phyloP scores from a whole-genome alignment of 805 yeast genomes.

The Komagataella kurtzmanii region DNA sequence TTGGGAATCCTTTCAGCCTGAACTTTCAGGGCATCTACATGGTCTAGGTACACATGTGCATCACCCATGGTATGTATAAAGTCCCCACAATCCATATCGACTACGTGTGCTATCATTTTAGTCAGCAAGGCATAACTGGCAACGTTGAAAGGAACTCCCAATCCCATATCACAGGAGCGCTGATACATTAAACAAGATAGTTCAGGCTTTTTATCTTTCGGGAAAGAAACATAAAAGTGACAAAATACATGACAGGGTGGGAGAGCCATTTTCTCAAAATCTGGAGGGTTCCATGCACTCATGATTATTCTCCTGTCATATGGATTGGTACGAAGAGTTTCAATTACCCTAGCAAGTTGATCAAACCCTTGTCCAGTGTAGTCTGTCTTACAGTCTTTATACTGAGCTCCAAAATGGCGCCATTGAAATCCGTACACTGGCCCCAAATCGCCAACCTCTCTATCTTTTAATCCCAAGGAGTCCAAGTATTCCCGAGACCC shows the following conservation, averaged over 20 bases:
- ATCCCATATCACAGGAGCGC: conserved; percentile 98
- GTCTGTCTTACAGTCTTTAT: conserved; percentile 74
- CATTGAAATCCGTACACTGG: conserved; percentile 99
- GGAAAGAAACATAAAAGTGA: conserved; percentile 87
- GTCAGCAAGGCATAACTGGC: conserved; percentile 93
- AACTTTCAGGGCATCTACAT: conserved; percentile 77
- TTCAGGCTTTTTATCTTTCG: conserved; percentile 45
- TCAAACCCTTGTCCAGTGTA: conserved; percentile 84
- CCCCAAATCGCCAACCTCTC: conserved; percentile 91
- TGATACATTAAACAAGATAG: conserved; percentile 87
- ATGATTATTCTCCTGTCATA: conserved; percentile 88
- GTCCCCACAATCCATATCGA: conserved; percentile 91
- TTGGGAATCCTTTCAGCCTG: conserved; percentile 70
- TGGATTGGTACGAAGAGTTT: conserved; percentile 76
- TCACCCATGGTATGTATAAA: conserved; percentile 94
- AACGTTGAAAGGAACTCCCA: conserved; percentile 98
- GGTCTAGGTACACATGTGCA: conserved; percentile 90
- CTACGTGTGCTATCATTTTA: conserved; percentile 91
- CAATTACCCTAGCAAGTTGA: conserved; percentile 70
- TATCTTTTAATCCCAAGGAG: conserved; percentile 60
- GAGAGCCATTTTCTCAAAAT: conserved; percentile 83
- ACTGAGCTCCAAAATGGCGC: conserved; percentile 98
- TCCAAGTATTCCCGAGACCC: conserved; percentile 90
- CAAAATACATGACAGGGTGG: conserved; percentile 98
- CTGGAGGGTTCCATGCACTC: conserved; percentile 99